Evolutionary conservation across 345 rosid species (phyloP).

Genomic region (Acer saccharum): DNA sequence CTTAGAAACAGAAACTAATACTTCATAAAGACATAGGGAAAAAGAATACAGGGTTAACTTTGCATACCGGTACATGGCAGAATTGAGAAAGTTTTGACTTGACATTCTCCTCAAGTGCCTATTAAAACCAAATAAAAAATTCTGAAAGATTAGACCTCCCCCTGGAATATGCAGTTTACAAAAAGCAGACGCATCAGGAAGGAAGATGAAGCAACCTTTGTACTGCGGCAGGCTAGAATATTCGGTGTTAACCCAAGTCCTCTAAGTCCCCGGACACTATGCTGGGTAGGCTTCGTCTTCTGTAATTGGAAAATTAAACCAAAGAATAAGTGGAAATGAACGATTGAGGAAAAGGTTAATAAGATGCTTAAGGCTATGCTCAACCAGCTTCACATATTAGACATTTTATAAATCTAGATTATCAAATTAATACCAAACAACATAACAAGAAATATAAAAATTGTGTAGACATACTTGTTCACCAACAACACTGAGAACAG

Average conservation of each 20-base stretch:
- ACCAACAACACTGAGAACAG: conserved; percentile 95
- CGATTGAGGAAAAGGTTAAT: not conserved
- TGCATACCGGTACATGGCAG: conserved; percentile 89
- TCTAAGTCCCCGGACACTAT: conserved; percentile 86
- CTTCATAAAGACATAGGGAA: not conserved
- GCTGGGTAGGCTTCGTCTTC: conserved; percentile 99
- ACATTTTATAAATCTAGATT: not conserved
- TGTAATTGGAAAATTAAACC: conserved; percentile 24
- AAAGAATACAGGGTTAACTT: conserved; percentile 11
- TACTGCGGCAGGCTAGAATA: conserved; percentile 94
- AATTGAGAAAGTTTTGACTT: conserved; percentile 81
- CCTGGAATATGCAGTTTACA: not conserved
- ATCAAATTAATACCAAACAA: not conserved
- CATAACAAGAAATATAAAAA: not conserved
- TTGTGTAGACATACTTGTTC: conserved; percentile 66
- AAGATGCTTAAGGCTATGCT: not conserved
- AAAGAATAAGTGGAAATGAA: conserved; percentile 7
- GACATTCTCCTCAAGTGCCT: conserved; percentile 87
- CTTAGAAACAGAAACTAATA: conserved; percentile 1
- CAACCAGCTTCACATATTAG: conserved; percentile 7
- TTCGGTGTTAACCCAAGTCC: conserved; percentile 91
- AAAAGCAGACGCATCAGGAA: not conserved
- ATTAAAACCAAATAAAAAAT: conserved; percentile 27
- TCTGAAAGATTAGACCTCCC: conserved; percentile 14
- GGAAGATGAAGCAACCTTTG: conserved; percentile 52